Evolutionary conservation across 805 yeast species (phyloP).

Genomic region (Candida qinlingensis): DNA sequence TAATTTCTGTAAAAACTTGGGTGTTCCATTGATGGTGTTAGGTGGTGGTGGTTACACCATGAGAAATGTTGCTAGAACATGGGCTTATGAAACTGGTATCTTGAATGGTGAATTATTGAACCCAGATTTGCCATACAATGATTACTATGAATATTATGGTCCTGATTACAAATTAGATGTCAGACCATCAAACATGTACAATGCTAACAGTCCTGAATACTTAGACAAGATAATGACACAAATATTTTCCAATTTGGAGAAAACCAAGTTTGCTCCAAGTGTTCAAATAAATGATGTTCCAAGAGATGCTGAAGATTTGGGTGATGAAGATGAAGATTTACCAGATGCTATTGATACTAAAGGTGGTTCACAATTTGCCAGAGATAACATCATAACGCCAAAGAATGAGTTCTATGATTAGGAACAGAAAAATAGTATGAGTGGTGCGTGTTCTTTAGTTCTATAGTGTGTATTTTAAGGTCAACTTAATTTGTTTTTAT

Average conservation of each 20-base stretch:
- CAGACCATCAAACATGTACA: conserved; percentile 54
- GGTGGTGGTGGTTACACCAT: conserved; percentile 99
- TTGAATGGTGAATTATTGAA: conserved; percentile 65
- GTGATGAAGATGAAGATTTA: conserved; percentile 45
- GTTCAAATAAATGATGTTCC: conserved; percentile 91
- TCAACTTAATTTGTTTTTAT: no score
- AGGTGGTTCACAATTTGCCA: conserved; percentile 84
- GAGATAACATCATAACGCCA: conserved; percentile 67
- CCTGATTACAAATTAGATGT: conserved; percentile 72
- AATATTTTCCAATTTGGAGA: conserved; percentile 48
- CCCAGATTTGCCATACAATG: conserved; percentile 47
- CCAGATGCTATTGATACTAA: conserved; percentile 78
- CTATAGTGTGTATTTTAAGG: no score
- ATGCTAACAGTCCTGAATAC: conserved; percentile 12
- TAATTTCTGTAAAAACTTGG: conserved; percentile 79
- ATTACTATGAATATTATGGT: conserved; percentile 55
- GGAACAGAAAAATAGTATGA: background rate
- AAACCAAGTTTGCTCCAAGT: conserved; percentile 82
- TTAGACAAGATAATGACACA: conserved; percentile 9
- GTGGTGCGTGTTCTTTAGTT: no score
- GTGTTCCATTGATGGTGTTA: conserved; percentile 81
- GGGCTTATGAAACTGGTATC: conserved; percentile 92
- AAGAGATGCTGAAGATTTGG: conserved; percentile 40
- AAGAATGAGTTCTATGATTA: conserved; percentile 63
- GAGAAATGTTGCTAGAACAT: conserved; percentile 86